phyloP scores from a whole-genome alignment of 163 green algal species.

The Scenedesmus sp. region DNA sequence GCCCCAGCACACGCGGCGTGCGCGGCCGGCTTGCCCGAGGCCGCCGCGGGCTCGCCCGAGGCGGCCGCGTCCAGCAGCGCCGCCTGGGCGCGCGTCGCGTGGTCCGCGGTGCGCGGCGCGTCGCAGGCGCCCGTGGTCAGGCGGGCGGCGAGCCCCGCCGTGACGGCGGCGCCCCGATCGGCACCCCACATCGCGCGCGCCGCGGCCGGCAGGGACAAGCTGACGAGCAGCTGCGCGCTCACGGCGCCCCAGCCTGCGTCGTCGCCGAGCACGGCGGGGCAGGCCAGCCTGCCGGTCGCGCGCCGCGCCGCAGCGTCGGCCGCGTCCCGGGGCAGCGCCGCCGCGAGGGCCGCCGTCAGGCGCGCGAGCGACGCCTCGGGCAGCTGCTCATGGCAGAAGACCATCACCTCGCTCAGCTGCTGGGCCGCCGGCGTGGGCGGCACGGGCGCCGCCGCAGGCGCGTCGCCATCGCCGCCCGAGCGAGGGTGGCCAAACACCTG shows the following conservation, averaged over 20 bases:
- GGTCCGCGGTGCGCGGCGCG: slow-evolving; percentile 4
- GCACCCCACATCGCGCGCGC: slow-evolving; percentile 24
- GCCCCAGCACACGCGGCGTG: slow-evolving; percentile 6
- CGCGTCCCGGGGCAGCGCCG: slow-evolving; percentile 7
- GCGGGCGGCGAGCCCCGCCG: neutral
- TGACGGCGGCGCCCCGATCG: slow-evolving; percentile 2
- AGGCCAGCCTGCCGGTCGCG: too few relatives aligned
- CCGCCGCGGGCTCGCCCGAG: neutral
- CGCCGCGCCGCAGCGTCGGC: neutral
- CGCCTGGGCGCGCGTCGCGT: neutral
- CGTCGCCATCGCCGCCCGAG: slow-evolving; percentile 3
- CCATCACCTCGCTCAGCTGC: slow-evolving; percentile 25
- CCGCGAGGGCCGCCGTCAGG: slow-evolving; percentile 13
- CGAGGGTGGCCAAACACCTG: slow-evolving; percentile 5
- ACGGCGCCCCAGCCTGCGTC: slow-evolving; percentile 4
- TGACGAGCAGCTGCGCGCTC: slow-evolving; percentile 11
- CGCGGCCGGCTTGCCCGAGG: neutral
- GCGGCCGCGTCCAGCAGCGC: neutral
- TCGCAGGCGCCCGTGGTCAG: too few relatives aligned
- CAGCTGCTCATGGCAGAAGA: slow-evolving; percentile 17
- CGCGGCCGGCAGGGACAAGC: slow-evolving; percentile 7
- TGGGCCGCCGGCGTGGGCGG: neutral
- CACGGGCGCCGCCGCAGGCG: neutral
- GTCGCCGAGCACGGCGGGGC: neutral
- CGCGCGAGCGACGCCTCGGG: neutral